Evolutionary conservation across 2,329 filamentous ascomycete genomes (phyloP), one percentile per base, ranked within the genome.

Genomic region (Teratosphaeria destructans): DNA sequence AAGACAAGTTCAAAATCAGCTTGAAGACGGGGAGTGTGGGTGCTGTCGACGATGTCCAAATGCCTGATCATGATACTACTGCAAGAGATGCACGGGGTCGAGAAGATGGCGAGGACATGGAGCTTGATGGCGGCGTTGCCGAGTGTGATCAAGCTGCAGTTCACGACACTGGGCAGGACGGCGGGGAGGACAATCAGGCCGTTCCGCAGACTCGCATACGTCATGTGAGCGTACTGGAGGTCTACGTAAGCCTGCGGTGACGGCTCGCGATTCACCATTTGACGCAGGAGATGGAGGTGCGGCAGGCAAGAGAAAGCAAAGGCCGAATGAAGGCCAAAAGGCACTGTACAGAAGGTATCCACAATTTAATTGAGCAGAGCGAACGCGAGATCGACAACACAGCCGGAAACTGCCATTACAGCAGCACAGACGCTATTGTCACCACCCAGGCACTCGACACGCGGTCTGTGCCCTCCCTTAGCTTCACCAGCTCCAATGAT

Each of bases 11-110:
- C 63, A 68, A 72, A 5, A 84, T 90, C 1, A 74, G 77, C 65
- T 68, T 89, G 57, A 76, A 79, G 69, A 89, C 86, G 54, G 80
- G 82, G 59, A 88, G 81, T 56, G 77, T 87, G 16, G 78, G 78
- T n/a, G 82, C 84, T 2, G 78, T 90, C 53, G 87, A 91, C 68
- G 87, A 90, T 70, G 75, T 90, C 34, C 75, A 84, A 47, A 65
- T 68, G 54, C 56, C 60, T 47, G 67, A 65, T 47, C 54, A 63
- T 52, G 59, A 60, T 27, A 61, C 62, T 5, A 32, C 29, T 32
- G 7, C 29, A 64, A 39, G 66, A 65, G 54, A 52, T 60, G 55
- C 60, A 59, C 27, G 59, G 61, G 63, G 55, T 19, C 10, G 47
- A n/a, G 5, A 34, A 35, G 35, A 29, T 11, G 23, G 7, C 19